These are phyloP conservation scores for Chionographis japonica DNA, from an alignment of 106 monocot genomes.

Conservation along the genomic window DNA sequence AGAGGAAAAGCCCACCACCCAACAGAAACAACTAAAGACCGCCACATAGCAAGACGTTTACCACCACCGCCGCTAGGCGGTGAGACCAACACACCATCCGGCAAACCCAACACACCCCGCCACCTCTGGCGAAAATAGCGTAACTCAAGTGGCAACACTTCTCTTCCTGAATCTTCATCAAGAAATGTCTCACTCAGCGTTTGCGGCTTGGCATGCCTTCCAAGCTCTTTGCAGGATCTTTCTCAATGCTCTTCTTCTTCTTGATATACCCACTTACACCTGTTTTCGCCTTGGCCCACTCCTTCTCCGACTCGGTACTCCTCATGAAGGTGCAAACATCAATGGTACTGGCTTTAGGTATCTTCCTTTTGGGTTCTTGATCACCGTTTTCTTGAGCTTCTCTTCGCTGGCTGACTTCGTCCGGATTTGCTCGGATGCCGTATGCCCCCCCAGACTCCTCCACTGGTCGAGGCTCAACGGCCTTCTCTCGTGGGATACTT, in stretches of 20 bases:
- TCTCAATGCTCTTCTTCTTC: conserved; percentile 31
- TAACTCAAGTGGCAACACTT: too few relatives aligned
- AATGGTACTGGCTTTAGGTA: conserved; percentile 19
- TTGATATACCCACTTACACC: conserved; percentile 50
- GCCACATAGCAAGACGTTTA: too few relatives aligned
- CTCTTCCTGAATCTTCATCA: too few relatives aligned
- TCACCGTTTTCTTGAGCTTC: conserved; percentile 8
- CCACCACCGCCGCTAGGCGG: too few relatives aligned
- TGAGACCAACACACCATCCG: too few relatives aligned
- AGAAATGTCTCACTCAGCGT: background rate
- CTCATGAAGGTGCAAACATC: conserved; percentile 84
- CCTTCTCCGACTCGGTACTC: conserved; percentile 61
- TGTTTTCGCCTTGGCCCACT: conserved; percentile 65
- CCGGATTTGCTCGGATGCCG: background rate
- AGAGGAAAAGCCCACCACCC: too few relatives aligned
- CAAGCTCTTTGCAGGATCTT: conserved; percentile 9
- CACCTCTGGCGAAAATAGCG: too few relatives aligned
- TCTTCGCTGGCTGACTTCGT: background rate
- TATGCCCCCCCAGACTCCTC: background rate
- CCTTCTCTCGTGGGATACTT: background rate
- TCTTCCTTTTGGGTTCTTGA: conserved; percentile 11
- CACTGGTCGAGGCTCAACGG: background rate
- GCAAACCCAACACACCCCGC: too few relatives aligned
- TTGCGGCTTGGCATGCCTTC: background rate
- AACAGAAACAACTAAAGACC: too few relatives aligned